A percentile compares a stretch with the other conserved stretches of the same genome.
phyloP scores from a whole-genome alignment of 495 filamentous ascomycete species.

The Amniculicola lignicola region DNA sequence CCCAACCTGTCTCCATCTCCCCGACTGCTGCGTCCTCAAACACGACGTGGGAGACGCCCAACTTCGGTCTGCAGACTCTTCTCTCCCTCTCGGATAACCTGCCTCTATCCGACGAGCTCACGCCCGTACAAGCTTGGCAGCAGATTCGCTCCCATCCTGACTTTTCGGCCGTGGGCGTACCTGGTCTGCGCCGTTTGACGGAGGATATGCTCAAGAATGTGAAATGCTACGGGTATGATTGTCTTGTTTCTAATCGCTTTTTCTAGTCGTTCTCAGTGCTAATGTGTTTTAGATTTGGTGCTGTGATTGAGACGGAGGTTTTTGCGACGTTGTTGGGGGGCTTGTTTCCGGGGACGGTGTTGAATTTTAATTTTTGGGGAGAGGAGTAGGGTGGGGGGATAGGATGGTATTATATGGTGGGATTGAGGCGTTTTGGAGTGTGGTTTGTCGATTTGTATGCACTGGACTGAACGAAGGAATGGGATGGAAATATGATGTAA shows the following conservation, averaged over 20 bases:
- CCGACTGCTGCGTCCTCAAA: neutral
- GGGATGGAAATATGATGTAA: no score
- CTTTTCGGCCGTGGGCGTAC: conserved; percentile 9
- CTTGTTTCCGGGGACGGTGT: conserved; percentile 4
- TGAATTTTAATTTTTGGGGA: neutral
- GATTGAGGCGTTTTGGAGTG: no score
- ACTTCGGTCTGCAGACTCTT: conserved; percentile 36
- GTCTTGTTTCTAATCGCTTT: neutral
- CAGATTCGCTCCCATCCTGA: conserved; percentile 37
- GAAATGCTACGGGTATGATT: conserved; percentile 30
- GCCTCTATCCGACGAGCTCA: conserved; percentile 38
- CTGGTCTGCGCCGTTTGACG: conserved; percentile 20
- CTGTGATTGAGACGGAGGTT: conserved; percentile 19
- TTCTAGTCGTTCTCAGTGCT: neutral
- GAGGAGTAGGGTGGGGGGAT: no score
- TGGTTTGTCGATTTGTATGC: no score
- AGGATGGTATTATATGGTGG: no score
- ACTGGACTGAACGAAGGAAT: no score
- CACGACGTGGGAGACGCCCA: conserved; percentile 15
- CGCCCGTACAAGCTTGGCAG: conserved; percentile 42
- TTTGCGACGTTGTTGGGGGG: conserved; percentile 13
- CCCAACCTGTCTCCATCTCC: conserved; percentile 7
- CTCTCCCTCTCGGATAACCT: conserved; percentile 36
- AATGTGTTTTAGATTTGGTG: conserved; percentile 20
- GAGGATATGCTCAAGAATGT: conserved; percentile 20